Evolutionary conservation across 345 rosid species (phyloP).

Genomic region (Gossypium thurberi): DNA sequence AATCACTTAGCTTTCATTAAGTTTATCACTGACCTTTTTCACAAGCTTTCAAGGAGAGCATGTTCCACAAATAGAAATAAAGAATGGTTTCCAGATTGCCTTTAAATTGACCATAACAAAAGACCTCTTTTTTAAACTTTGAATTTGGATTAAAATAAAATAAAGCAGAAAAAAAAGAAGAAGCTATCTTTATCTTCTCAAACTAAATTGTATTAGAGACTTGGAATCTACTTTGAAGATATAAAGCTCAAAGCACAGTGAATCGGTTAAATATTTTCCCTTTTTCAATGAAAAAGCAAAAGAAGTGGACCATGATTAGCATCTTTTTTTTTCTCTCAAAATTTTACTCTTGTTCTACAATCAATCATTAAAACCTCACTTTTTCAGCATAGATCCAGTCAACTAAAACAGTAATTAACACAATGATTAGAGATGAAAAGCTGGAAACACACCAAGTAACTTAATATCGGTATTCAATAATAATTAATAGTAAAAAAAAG

Average conservation of each 20-base stretch:
- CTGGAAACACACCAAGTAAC: background rate
- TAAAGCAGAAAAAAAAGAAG: background rate
- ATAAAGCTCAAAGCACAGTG: constrained; percentile 12
- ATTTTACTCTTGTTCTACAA: constrained; percentile 7
- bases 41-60: background rate
- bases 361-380: constrained; percentile 9
- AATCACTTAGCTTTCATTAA: background rate
- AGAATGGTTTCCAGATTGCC: constrained; percentile 1
- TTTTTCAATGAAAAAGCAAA: constrained; percentile 15
- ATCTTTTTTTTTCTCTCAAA: background rate
- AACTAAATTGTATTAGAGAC: background rate
- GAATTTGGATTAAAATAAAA: background rate
- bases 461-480: background rate
- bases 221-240: background rate
- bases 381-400: constrained; percentile 28
- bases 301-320: constrained; percentile 17
- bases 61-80: background rate
- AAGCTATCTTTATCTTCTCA: background rate
- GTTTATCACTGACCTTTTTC: background rate
- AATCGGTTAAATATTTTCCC: constrained; percentile 2
- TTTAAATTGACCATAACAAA: background rate
- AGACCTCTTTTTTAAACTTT: background rate
- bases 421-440: constrained; percentile 2
- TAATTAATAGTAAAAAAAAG: background rate
- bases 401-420: background rate